phyloP scores from a whole-genome alignment of 2,329 filamentous ascomycete genomes.

The Tympanopsis confertula region DNA sequence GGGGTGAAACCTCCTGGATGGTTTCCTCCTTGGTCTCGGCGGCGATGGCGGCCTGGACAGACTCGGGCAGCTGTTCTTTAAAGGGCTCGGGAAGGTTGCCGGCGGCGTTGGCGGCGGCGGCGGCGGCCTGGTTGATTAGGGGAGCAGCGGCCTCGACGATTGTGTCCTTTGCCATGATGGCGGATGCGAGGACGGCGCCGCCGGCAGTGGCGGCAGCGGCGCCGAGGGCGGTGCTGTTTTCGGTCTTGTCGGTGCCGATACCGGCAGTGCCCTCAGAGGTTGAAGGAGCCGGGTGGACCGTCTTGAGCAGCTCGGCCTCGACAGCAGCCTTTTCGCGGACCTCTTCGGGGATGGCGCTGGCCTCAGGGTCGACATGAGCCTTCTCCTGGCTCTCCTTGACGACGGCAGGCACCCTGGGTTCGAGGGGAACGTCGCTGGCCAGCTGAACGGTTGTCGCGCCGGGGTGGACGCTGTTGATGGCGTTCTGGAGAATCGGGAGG shows the following conservation, averaged over 20 bases:
- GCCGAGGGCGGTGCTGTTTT: constrained; percentile 26
- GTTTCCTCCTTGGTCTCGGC: constrained; percentile 27
- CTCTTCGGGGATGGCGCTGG: constrained; percentile 24
- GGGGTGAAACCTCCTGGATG: constrained; percentile 30
- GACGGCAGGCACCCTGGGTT: constrained; percentile 42
- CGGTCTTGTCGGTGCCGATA: constrained; percentile 38
- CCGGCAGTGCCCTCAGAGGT: constrained; percentile 44
- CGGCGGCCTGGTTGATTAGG: constrained; percentile 22
- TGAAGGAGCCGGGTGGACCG: constrained; percentile 47
- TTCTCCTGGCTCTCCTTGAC: constrained; percentile 64
- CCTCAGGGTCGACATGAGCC: constrained; percentile 44
- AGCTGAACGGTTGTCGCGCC: constrained; percentile 25
- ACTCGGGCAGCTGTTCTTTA: constrained; percentile 35
- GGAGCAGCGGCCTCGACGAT: constrained; percentile 23
- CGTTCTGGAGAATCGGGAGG: constrained; percentile 37
- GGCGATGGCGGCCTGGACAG: constrained; percentile 34
- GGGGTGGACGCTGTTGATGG: constrained; percentile 36
- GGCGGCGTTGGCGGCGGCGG: constrained; percentile 21
- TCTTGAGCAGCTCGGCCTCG: constrained; percentile 48
- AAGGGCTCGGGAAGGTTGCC: constrained; percentile 38
- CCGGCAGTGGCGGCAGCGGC: constrained; percentile 29
- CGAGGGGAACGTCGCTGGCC: constrained; percentile 28
- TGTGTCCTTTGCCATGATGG: constrained; percentile 20
- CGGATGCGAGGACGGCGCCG: constrained; percentile 19
- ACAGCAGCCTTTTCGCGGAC: constrained; percentile 28